Evolutionary conservation across 352 stramenopile genomes (phyloP), one percentile per base, ranked within the genome.

Genomic region (Phytophthora agathidicida): DNA sequence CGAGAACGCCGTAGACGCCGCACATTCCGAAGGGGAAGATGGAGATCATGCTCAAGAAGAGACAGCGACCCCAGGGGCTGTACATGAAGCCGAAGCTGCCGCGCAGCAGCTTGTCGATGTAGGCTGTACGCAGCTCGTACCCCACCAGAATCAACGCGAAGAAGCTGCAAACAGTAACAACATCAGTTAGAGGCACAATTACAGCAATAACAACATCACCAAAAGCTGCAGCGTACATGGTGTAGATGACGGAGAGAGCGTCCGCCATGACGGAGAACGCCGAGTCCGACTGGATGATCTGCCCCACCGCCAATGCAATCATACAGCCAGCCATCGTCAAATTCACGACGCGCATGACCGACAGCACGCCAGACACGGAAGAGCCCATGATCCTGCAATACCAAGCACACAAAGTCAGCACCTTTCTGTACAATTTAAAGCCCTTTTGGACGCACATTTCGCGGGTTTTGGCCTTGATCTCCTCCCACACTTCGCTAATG

Each of bases 1-100:
- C 77, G 9, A 94, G 64, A 44, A 92, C 69, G 37, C 87, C 87
- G 67, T 96, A 93, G 20, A 88, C 31, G 36, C 80, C 77, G 33
- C 89, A 84, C 83, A 93, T 94, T 50, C 87, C 87, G 42, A 96
- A 83, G 28, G 87, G 83, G 64, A 96, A 96, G 63, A 96, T 94
- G 19, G 87, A 96, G 47, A 94, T 94, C 86, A 95, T 95, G 80
- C 75, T 84, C 52, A 95, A 38, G 61, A 95, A 95, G 13, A 95
- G 72, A 62, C 86, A 95, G 43, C 86, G 83, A 9, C 86, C 86
- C 83, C 84, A 95, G 6, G 86, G 84, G 44, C 81, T 95, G 77
- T 95, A 95, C 83, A 95, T 93, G 77, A 95, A 95, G 24, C 86
- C 86, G 33, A 92, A 95, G 73, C 81, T 91, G 30, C 77, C 76